Evolutionary conservation across 164 flowering plant genomes (phyloP), one percentile per base, ranked within the genome.

Genomic region (Nymphaea thermarum): DNA sequence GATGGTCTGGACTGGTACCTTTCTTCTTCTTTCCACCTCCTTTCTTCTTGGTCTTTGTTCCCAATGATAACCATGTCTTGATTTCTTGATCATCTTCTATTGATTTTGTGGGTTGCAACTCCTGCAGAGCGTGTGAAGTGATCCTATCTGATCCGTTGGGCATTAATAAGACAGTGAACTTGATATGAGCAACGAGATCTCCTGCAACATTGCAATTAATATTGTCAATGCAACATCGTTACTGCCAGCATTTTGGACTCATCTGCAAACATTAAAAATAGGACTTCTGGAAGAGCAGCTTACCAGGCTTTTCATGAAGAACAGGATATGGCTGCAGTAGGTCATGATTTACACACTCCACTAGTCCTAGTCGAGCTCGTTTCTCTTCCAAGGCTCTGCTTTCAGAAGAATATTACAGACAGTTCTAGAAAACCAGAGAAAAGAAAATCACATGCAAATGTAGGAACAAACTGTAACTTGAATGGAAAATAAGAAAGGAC

Each of bases 11-110:
- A n/a, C 59, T 42, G 43, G 47, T 75, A 91, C 98, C 96, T 86
- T 89, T 89, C 82, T 94, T 94, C 84, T 88, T 94, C 82, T 93
- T 93, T 17, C 97, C 97, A 64, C 96, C 98, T 65, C 96, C 97
- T 77, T 91, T 91, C 89, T 89, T 93, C 82, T 93, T 93, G 64
- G 92, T 82, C 80, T 89, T 93, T 8, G 86, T 86, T 55, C 81
- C 84, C 71, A 93, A 70, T 43, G 97, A 84, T 51, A 94, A 73
- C 98, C 98, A 94, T 11, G 93, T 87, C 79, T 94, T 94, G 71
- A 94, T 89, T 72, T 94, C 97, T 60, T 96, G 90, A 69, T 91
- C 93, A 67, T 89, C 78, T 16, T 67, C 88, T 16, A 83, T 66
- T 3, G 82, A 73, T 73, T 87, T 91, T 5, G 94, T 83, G 4